Conservation (phyloP, 768 basidiomycete genomes). For the Tulasnella sp. region DNA sequence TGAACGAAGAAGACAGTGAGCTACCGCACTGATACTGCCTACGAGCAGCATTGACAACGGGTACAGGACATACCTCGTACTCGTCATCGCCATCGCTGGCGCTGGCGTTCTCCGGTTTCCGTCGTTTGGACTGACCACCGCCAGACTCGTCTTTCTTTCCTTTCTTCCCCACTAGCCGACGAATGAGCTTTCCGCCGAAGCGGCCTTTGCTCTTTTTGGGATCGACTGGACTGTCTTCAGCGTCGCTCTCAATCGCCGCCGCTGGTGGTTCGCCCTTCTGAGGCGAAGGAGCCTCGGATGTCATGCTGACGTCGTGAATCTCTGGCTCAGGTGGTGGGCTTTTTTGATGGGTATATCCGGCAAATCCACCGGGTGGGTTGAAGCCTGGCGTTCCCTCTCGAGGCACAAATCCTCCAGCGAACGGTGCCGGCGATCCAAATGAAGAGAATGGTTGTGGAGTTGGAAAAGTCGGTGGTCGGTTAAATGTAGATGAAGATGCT, state of each 20-base stretch:
- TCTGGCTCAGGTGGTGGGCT: not conserved
- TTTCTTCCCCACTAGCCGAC: slow-evolving; percentile 42
- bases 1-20: slow-evolving; percentile 2
- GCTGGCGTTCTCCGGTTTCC: slow-evolving; percentile 19
- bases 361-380: not conserved
- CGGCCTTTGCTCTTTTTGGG: not conserved
- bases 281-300: not conserved
- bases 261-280: not conserved
- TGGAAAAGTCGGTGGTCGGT: not conserved
- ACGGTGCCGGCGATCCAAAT: not conserved
- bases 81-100: slow-evolving; percentile 34
- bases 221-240: not conserved
- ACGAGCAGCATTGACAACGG: slow-evolving; percentile 40
- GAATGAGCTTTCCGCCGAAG: slow-evolving; percentile 25
- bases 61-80: slow-evolving; percentile 45
- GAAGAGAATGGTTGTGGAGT: not conserved
- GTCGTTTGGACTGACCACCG: slow-evolving; percentile 45
- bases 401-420: not conserved
- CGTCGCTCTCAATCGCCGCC: not conserved
- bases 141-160: slow-evolving; percentile 32
- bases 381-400: not conserved
- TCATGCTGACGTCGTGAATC: slow-evolving; percentile 13
- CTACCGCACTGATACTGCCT: slow-evolving; percentile 50
- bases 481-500: slow-evolving; percentile 34
- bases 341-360: not conserved